Conservation (phyloP, 2,329 filamentous ascomycete genomes). For the Diplodia intermedia region DNA sequence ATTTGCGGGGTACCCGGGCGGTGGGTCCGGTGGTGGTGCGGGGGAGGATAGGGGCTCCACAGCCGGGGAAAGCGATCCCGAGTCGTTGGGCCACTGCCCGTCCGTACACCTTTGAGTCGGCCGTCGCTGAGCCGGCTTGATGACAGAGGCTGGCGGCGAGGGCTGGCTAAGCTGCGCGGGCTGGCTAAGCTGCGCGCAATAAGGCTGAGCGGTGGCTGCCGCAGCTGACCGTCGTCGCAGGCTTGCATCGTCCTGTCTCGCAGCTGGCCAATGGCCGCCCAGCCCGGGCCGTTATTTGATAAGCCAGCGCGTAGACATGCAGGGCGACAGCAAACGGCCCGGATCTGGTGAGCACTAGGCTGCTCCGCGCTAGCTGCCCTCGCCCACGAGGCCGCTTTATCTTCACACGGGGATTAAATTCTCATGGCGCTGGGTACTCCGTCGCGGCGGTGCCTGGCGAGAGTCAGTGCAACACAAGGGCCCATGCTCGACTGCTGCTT, state of each 20-base stretch:
- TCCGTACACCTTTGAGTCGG: neutral
- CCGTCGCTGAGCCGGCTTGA: no score
- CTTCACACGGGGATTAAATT: constrained; percentile 3
- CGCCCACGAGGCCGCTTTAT: constrained; percentile 10
- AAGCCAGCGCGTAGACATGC: neutral
- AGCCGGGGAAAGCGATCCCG: constrained; percentile 18
- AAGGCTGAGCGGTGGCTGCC: constrained; percentile 25
- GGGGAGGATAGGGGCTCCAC: constrained; percentile 16
- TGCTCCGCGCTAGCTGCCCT: neutral
- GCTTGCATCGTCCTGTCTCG: neutral
- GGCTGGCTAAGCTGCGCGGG: neutral
- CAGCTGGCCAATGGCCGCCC: constrained; percentile 1
- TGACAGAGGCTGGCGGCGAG: no score
- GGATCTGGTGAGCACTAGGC: constrained; percentile 1
- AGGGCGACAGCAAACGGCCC: constrained; percentile 7
- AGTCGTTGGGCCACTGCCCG: constrained; percentile 1
- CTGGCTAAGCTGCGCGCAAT: constrained; percentile 8
- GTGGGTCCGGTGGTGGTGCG: constrained; percentile 12
- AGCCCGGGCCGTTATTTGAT: neutral
- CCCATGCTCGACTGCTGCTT: constrained; percentile 14
- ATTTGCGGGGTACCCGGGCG: constrained; percentile 20
- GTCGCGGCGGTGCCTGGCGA: constrained; percentile 13
- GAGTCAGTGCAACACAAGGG: constrained; percentile 25
- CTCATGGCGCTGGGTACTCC: neutral
- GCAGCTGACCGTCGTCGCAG: constrained; percentile 17